Evolutionary conservation across 2,329 filamentous ascomycete genomes (phyloP).

Genomic region (Ophiobolus disseminans): DNA sequence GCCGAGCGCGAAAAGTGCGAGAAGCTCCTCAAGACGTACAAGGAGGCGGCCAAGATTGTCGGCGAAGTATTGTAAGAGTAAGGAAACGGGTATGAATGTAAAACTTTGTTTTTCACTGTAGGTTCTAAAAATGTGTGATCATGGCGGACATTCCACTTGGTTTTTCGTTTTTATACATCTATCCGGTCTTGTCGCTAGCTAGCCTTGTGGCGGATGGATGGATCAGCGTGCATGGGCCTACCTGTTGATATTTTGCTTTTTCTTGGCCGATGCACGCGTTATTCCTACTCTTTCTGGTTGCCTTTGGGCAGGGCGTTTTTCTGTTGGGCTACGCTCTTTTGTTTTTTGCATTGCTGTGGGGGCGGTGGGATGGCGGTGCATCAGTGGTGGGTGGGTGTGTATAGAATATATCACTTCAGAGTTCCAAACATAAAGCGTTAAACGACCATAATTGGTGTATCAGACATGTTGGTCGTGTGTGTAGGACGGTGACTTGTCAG

Average conservation of each 20-base stretch:
- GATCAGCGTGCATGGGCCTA: neutral
- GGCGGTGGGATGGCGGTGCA: neutral
- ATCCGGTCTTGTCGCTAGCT: no score
- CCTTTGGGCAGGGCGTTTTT: slow-evolving; percentile 5
- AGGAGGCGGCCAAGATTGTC: slow-evolving; percentile 97
- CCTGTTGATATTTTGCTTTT: neutral
- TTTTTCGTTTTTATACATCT: no score
- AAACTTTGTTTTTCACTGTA: slow-evolving; percentile 22
- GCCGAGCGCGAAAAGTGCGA: slow-evolving; percentile 98
- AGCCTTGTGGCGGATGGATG: neutral
- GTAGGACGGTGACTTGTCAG: neutral
- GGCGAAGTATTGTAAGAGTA: slow-evolving; percentile 73
- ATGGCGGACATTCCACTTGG: neutral
- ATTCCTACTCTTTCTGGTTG: slow-evolving; percentile 25
- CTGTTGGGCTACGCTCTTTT: slow-evolving; percentile 5
- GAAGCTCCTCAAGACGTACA: slow-evolving; percentile 92
- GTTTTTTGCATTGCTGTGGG: slow-evolving; percentile 6
- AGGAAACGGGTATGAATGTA: slow-evolving; percentile 14
- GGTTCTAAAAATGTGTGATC: slow-evolving; percentile 23
- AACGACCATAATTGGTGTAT: no score
- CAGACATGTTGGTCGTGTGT: no score
- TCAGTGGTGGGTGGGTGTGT: slow-evolving; percentile 14
- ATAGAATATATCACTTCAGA: slow-evolving; percentile 21
- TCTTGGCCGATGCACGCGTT: slow-evolving; percentile 27
- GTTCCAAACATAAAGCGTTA: neutral